Evolutionary conservation across 768 basidiomycete genomes (phyloP).

Genomic region (Hygrophorus russula): DNA sequence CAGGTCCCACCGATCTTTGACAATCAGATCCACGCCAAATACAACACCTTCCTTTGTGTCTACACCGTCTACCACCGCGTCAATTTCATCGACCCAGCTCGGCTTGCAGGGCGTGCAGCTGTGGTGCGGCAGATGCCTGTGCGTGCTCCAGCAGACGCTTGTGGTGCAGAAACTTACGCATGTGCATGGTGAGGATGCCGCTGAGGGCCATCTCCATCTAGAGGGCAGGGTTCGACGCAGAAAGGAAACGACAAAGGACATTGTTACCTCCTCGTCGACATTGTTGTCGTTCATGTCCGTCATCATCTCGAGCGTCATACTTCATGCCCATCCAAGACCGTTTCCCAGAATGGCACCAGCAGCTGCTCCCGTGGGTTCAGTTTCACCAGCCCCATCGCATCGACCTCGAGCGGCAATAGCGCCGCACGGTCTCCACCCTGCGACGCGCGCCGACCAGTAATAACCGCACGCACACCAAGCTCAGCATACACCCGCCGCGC

Average conservation of each 20-base stretch:
- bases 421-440: conserved; percentile 86
- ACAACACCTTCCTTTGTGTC: conserved; percentile 39
- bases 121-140: too few species aligned
- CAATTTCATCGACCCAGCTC: conserved; percentile 78
- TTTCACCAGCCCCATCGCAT: conserved; percentile 83
- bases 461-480: conserved; percentile 72
- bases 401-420: conserved; percentile 81
- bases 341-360: too few species aligned
- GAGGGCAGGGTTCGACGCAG: neutral
- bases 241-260: conserved; percentile 4
- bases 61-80: conserved; percentile 20
- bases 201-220: conserved; percentile 30
- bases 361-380: conserved; percentile 92
- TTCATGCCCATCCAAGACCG: conserved; percentile 17
- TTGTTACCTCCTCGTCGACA: conserved; percentile 59
- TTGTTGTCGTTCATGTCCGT: conserved; percentile 51
- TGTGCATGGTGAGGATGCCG: conserved; percentile 29
- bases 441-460: conserved; percentile 89
- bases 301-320: conserved; percentile 65
- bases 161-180: conserved; percentile 55
- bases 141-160: conserved; percentile 76
- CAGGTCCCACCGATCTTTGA: conserved; percentile 87
- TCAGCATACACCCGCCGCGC: conserved; percentile 78
- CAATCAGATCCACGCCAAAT: conserved; percentile 80
- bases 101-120: too few species aligned